phyloP scores from a whole-genome alignment of 164 flowering plant species.

The Vitis riparia region DNA sequence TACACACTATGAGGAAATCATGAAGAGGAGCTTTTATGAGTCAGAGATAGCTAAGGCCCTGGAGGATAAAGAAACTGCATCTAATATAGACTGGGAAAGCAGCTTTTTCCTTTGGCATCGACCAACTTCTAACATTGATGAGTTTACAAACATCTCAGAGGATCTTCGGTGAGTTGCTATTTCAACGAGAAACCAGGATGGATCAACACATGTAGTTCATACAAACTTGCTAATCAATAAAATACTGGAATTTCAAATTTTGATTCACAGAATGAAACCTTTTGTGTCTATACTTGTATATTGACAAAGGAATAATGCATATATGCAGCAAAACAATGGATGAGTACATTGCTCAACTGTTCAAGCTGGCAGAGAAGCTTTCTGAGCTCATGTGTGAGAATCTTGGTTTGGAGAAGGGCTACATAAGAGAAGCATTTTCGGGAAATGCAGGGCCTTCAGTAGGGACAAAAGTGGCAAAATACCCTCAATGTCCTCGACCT shows the following conservation, averaged over 20 bases:
- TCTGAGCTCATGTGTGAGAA: slow-evolving; percentile 73
- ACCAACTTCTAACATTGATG: slow-evolving; percentile 52
- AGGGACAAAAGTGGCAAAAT: slow-evolving; percentile 81
- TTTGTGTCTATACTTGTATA: background rate
- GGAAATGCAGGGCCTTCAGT: slow-evolving; percentile 53
- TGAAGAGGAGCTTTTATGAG: slow-evolving; percentile 52
- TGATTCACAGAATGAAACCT: too few relatives aligned
- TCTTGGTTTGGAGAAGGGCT: slow-evolving; percentile 58
- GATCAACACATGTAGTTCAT: too few relatives aligned
- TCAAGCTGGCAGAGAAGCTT: slow-evolving; percentile 62
- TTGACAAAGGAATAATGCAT: slow-evolving; percentile 5
- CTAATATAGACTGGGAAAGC: slow-evolving; percentile 55
- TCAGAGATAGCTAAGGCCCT: slow-evolving; percentile 49
- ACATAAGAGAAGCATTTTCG: slow-evolving; percentile 50
- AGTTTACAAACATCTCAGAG: slow-evolving; percentile 35
- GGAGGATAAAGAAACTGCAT: slow-evolving; percentile 16
- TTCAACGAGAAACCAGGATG: background rate
- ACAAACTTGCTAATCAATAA: too few relatives aligned
- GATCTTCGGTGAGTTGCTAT: slow-evolving; percentile 48
- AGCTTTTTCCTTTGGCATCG: slow-evolving; percentile 64
- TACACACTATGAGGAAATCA: slow-evolving; percentile 49
- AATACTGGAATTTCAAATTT: too few relatives aligned
- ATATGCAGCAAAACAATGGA: slow-evolving; percentile 55
- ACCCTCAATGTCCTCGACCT: slow-evolving; percentile 66
- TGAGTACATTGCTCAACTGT: slow-evolving; percentile 49